Evolutionary conservation across 148 eudicot genomes (phyloP), one percentile per base, ranked within the genome.

Genomic region (Fallopia convolvulus): DNA sequence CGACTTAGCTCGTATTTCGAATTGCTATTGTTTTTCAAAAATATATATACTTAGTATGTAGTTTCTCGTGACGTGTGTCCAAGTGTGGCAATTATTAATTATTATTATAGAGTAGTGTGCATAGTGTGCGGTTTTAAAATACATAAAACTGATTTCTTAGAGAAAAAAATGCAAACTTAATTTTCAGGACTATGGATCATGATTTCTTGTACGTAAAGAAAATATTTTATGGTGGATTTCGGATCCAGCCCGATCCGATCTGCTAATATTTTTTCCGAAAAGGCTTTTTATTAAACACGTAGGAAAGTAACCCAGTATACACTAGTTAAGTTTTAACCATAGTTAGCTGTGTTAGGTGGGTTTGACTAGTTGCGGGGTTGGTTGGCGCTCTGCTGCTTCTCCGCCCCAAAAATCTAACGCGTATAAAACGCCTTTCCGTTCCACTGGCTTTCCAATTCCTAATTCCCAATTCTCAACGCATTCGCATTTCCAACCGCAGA

Each of bases 321-420:
- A 4, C 20, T 33, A 18, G 42, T 36, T 68, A 68, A 11, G 5
- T 9, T 68, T 68, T 68, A 68, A 68, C 72, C 72, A 68, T 39
- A 41, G 72, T 68, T 68, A 68, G 44, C 8, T 61, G 44, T 5
- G 72, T 68, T 68, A 68, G 72, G 72, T 68, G 72, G 72, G 46
- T 68, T 68, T 68, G 72, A 68, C 72, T 68, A 36, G 72, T 39
- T 68, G 44, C 44, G 72, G 44, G 44, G 72, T 68, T 68, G 72
- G 72, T 68, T 68, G 72, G 72, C 72, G 72, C 72, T 68, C 70
- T 30, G 41, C 70, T 30, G 41, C 74, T 44, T 18, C 49, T 20
- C 47, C 30, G 2, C 50, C 20, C 32, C 75, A 73, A 11, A 73
- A 11, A 39, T 71, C 74, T 15, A 1, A 30, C 74, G 50, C 18